These are phyloP conservation scores for Cercospora nicotianae DNA, from an alignment of 2,329 filamentous ascomycete genomes.

Conservation along the genomic window DNA sequence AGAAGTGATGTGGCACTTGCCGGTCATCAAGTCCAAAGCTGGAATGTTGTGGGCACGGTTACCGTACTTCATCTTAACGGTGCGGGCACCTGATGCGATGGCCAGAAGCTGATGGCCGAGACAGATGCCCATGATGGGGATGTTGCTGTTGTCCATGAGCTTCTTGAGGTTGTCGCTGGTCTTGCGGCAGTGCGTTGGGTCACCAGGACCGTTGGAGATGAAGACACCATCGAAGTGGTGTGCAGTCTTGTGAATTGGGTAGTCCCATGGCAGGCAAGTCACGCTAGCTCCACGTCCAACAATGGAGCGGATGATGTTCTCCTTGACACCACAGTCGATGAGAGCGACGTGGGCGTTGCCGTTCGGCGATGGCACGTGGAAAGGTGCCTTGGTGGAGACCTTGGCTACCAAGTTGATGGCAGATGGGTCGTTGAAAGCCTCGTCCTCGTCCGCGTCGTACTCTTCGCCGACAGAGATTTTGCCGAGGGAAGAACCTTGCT, in stretches of 20 bases:
- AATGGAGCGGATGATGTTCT: constrained; percentile 96
- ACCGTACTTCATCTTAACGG: constrained; percentile 98
- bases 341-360: constrained; percentile 89
- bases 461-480: constrained; percentile 94
- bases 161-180: constrained; percentile 90
- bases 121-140: constrained; percentile 97
- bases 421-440: constrained; percentile 90
- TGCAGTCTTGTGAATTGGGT: constrained; percentile 96
- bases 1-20: constrained; percentile 96
- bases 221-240: constrained; percentile 98
- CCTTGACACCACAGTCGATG: constrained; percentile 98
- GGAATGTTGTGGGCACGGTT: constrained; percentile 99
- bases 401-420: constrained; percentile 95
- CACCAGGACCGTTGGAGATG: constrained; percentile 97
- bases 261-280: constrained; percentile 94
- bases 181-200: constrained; percentile 93
- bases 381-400: constrained; percentile 97
- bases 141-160: constrained; percentile 85
- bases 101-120: constrained; percentile 95
- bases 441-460: constrained; percentile 97
- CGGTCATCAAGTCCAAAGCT: constrained; percentile 88
- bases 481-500: constrained; percentile 94
- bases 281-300: constrained; percentile 89
- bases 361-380: constrained; percentile 82
- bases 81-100: constrained; percentile 81